Evolutionary conservation across 176 grass and related monocot species (phyloP), one percentile per base, ranked within the genome.

Genomic region (Carex littledalei): DNA sequence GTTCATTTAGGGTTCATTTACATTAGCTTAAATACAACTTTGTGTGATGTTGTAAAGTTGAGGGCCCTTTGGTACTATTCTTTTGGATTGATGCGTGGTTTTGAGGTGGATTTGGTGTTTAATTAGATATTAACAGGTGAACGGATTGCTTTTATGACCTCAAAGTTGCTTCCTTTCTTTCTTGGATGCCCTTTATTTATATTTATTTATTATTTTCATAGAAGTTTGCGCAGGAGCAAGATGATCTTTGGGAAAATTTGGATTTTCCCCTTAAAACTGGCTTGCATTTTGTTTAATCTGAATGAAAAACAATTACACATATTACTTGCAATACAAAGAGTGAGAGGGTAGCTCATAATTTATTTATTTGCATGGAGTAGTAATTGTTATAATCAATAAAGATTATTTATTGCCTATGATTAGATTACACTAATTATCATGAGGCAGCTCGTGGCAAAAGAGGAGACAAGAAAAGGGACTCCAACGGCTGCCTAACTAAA

Each of bases 41-140:
- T 77, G 21, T 69, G 66, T 32, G 1, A 31, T 77, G 49, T 56
- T 56, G 24, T 55, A 78, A 78, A 78, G 74, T 78, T 78, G 74
- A 78, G 50, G 74, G 13, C 21, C 50, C 74, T 78, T 78, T 78
- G 47, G 74, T 32, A 78, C 50, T 56, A 54, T 55, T 55, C 12
- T 56, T 56, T 16, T 45, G 1, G 6, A 45, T 45, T 49, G 39
- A 1, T 14, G 12, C 32, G 21, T 32, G 22, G 58, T 41, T 49
- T 43, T 81, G 79, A 83, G 63, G 14, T 83, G 62, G 81, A 83
- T 83, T 66, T 68, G 81, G 81, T 67, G 81, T 16, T 49, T 81
- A 83, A 68, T 52, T 24, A 29, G 61, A 82, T 12, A 83, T 83
- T 83, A 83, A 68, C 63, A 83, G 45, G 18, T 54, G 81, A 83